Base-by-base conservation (phyloP, 495 filamentous ascomycete genomes). In the Aspergillus conjunctus region DNA sequence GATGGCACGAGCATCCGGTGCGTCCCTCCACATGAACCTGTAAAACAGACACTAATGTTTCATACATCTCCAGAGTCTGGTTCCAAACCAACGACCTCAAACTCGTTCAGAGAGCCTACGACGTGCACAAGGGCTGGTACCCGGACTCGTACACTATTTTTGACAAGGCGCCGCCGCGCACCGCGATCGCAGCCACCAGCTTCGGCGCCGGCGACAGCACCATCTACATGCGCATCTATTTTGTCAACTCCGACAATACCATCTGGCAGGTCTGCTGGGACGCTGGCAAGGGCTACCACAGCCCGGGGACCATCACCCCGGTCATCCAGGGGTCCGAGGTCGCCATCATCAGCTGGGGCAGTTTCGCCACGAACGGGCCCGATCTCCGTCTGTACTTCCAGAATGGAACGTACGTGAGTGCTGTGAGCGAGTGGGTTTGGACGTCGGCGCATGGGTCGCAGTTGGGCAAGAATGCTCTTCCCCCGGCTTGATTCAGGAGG, bases 71-170 rank as follows among this genome's bases (percentile, higher is more conserved):
- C 41, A 64, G 65, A 6, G 44, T 65, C 9, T 67, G 48, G 31
- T 51, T 56, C 51, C 62, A 64, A 54, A 50, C 59, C 33, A 10
- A 2, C 9, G 12, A 54, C 22, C 21, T 33, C n/a, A 39, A 14
- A 7, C 34, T 59, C n/a, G 18, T 54, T 2, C 58, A 68, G 34
- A 59, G 55, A 44, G 56, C 54, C 46, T 60, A 55, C 30, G 65
- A 68, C 32, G 15, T 37, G 7, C 45, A 58, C n/a, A 55, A 32
- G 14, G 62, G 65, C 44, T 68, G 66, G 66, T 68, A 68, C 30
- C 52, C 55, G 11, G 62, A 59, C n/a, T 5, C 4, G 1, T 34
- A 22, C 32, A 43, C 46, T 18, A 54, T 53, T 33, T 32, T 59
- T 20, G 44, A 51, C 7, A 54, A 30, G 4, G 49, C 59, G 11